Base-by-base conservation (phyloP, 768 basidiomycete genomes). In the Lactifluus subvellereus region DNA sequence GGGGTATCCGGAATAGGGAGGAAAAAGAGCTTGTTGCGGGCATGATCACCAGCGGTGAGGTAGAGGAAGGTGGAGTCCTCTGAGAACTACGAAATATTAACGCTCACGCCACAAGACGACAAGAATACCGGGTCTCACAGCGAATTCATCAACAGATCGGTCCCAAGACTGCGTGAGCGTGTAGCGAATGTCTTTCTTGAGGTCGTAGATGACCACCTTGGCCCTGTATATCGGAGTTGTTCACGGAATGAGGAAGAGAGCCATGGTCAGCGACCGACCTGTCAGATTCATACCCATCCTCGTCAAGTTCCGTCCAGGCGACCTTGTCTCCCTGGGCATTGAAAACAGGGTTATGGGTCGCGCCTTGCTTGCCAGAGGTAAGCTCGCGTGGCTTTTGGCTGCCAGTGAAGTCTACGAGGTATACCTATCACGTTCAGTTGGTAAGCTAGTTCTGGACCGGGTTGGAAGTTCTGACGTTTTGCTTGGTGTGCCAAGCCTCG, bases 281-380 rank as follows among this genome's bases (percentile, higher is more conserved):
- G 74, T 96, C 95, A 56, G 88, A 80, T 74, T 98, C 95, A 68
- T 94, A 88, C 2, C 95, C 94, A 68, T 98, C 93, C 70, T 88
- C 72, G 56, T 87, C 85, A 65, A 94, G 81, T 72, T 98, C 90
- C 43, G 91, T 75, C 95, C 95, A 98, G 1, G 89, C 93, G 2
- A 84, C 84, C 72, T 88, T 88, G 54, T 80, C 80, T 0, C 88
- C 90, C 51, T 83, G 75, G 3, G 75, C 74, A 61, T 78, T 89
- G 72, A 96, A 84, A 7, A 83, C 80, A 0, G 92, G 88, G n/a
- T 76, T 79, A 67, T 83, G 85, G 8, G 84, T 87, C 18, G 94
- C 94, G 37, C 91, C 95, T 73, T 94, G 92, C 50, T 80, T 80
- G 11, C 93, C 91, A 11, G 88, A 84, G 0, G 94, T 96, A 52